phyloP scores from a whole-genome alignment of 192 early-diverging fungal species.

The Coemansia sp. region DNA sequence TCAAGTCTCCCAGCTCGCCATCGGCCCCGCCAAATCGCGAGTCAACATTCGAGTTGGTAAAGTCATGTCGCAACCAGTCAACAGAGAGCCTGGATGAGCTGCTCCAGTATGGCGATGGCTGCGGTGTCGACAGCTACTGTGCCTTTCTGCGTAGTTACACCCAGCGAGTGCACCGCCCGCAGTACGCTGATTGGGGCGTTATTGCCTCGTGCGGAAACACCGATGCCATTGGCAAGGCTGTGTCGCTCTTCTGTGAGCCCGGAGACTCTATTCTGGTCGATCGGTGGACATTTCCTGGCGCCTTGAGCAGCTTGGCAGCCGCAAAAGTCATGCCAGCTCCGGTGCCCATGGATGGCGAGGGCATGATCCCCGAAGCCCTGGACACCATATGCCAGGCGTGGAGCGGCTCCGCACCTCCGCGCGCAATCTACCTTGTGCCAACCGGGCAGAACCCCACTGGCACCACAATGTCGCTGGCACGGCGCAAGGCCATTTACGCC shows the following conservation, averaged over 20 bases:
- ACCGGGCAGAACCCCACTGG: slow-evolving; percentile 92
- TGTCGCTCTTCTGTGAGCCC: slow-evolving; percentile 59
- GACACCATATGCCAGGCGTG: slow-evolving; percentile 58
- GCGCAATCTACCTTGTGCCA: slow-evolving; percentile 78
- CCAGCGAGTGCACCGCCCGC: slow-evolving; percentile 50
- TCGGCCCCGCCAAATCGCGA: not conserved
- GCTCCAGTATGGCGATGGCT: slow-evolving; percentile 65
- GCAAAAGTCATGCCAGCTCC: slow-evolving; percentile 51
- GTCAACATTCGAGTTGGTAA: slow-evolving; percentile 39
- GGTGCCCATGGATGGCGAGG: slow-evolving; percentile 63
- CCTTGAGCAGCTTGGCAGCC: slow-evolving; percentile 55
- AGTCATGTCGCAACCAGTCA: slow-evolving; percentile 9
- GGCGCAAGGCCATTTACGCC: slow-evolving; percentile 79
- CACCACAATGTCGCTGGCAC: slow-evolving; percentile 71
- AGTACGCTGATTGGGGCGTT: slow-evolving; percentile 67
- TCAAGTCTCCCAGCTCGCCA: slow-evolving; percentile 40
- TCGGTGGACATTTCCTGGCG: slow-evolving; percentile 64
- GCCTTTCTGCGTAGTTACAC: slow-evolving; percentile 57
- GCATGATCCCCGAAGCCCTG: slow-evolving; percentile 65
- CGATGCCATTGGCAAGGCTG: slow-evolving; percentile 59
- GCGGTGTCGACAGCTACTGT: slow-evolving; percentile 57
- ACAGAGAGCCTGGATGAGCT: slow-evolving; percentile 48
- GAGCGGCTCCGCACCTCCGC: slow-evolving; percentile 44
- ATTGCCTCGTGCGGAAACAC: slow-evolving; percentile 65
- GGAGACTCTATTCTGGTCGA: slow-evolving; percentile 65